phyloP scores from a whole-genome alignment of 768 basidiomycete species.

The Boletus insuetus region DNA sequence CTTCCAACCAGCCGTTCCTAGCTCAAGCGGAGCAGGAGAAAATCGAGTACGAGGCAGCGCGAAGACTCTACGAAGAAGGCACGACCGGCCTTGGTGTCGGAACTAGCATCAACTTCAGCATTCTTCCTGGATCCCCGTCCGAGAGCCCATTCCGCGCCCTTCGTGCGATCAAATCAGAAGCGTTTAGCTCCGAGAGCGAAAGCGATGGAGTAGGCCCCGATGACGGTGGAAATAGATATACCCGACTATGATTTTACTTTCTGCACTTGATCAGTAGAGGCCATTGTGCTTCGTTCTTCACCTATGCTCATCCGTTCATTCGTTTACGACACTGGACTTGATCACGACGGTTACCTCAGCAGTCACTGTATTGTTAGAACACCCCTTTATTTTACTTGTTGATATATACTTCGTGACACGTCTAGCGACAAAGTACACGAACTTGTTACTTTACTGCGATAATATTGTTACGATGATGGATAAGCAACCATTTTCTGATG shows the following conservation, averaged over 20 bases:
- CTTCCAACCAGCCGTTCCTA: conserved; percentile 70
- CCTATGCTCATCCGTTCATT: conserved; percentile 17
- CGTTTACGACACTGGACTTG: conserved; percentile 32
- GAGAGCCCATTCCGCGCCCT: conserved; percentile 41
- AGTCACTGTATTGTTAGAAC: conserved; percentile 42
- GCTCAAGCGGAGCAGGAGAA: conserved; percentile 95
- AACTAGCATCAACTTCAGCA: conserved; percentile 80
- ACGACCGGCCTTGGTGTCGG: conserved; percentile 60
- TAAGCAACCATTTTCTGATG: conserved; percentile 79
- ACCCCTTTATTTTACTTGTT: conserved; percentile 32
- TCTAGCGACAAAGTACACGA: conserved; percentile 21
- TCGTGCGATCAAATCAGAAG: conserved; percentile 53
- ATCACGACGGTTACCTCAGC: conserved; percentile 33
- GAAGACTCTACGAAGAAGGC: conserved; percentile 85
- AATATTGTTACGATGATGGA: conserved; percentile 42
- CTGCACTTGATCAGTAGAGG: conserved; percentile 14
- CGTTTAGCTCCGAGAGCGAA: conserved; percentile 67
- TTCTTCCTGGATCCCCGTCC: conserved; percentile 66
- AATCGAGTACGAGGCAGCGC: conserved; percentile 85
- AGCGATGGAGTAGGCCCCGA: conserved; percentile 61
- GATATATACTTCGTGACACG: conserved; percentile 27
- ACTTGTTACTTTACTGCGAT: conserved; percentile 22
- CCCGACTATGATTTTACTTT: conserved; percentile 31
- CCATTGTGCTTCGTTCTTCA: conserved; percentile 14
- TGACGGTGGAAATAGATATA: conserved; percentile 40